A percentile compares a stretch with the other conserved stretches of the same genome.
These are phyloP conservation scores for Blastocrithidia nonstop DNA, from an alignment of 208 protist species.

Conservation along the genomic window DNA sequence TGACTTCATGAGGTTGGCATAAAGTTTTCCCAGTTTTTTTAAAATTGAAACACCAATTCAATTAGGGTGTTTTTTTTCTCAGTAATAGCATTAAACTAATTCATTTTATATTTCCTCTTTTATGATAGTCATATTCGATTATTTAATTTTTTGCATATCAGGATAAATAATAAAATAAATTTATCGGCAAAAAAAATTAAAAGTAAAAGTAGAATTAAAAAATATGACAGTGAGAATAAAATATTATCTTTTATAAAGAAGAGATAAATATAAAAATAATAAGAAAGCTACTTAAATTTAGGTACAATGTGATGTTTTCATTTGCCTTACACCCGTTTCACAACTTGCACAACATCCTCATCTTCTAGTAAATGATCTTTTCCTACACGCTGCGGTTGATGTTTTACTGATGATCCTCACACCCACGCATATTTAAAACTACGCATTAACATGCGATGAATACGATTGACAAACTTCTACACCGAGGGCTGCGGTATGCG, in stretches of 20 bases:
- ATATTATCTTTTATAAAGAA: not conserved
- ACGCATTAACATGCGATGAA: slow-evolving; percentile 94
- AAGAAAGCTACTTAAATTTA: not conserved
- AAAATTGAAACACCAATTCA: no score
- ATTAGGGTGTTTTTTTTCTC: no score
- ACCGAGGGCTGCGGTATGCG: slow-evolving; percentile 75
- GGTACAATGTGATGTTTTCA: not conserved
- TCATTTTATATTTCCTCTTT: slow-evolving; percentile 5
- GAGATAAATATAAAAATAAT: slow-evolving; percentile 2
- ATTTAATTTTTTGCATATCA: slow-evolving; percentile 3
- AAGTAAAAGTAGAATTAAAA: slow-evolving; percentile 2
- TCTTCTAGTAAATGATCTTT: slow-evolving; percentile 96
- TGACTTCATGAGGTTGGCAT: no score
- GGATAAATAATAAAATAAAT: slow-evolving; percentile 8
- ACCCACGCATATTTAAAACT: slow-evolving; percentile 98
- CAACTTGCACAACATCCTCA: slow-evolving; percentile 98
- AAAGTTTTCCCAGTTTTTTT: no score
- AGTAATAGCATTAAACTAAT: slow-evolving; percentile 3
- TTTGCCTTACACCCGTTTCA: slow-evolving; percentile 89
- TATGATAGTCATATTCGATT: not conserved
- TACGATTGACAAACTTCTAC: slow-evolving; percentile 93
- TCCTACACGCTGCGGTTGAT: slow-evolving; percentile 93
- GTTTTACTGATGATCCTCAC: slow-evolving; percentile 97
- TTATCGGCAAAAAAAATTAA: slow-evolving; percentile 5
- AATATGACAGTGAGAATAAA: slow-evolving; percentile 1